Percentiles rank a stretch among this genome's conserved stretches.
These are phyloP conservation scores for Mycena epipterygia DNA, from an alignment of 768 basidiomycete species.

Conservation along the genomic window DNA sequence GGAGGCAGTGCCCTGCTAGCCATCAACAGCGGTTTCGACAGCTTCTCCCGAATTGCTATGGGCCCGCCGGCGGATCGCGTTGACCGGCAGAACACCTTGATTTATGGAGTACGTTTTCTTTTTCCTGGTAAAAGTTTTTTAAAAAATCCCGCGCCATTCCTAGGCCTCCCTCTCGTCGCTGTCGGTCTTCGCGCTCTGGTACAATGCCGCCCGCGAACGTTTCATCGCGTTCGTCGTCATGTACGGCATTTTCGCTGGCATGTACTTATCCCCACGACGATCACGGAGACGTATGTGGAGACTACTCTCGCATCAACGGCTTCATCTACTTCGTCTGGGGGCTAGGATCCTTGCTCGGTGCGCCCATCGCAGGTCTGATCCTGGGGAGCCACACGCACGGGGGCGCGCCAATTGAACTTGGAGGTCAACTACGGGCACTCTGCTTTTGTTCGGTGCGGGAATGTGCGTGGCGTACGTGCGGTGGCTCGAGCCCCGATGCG, in stretches of 20 bases:
- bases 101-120: conserved; percentile 48
- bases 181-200: conserved; percentile 58
- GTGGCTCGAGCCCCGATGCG: too few species aligned
- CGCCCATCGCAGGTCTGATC: too few species aligned
- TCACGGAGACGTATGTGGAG: conserved; percentile 59
- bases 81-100: conserved; percentile 61
- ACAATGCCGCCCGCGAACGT: conserved; percentile 50
- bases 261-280: too few species aligned
- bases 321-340: conserved; percentile 59
- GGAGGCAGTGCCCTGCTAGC: conserved; percentile 56
- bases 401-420: conserved; percentile 27
- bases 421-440: conserved; percentile 39
- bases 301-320: conserved; percentile 56
- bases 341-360: conserved; percentile 55
- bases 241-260: too few species aligned
- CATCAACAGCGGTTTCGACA: conserved; percentile 57
- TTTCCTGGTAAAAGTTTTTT: background rate
- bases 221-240: too few species aligned
- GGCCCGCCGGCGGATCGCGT: too few species aligned
- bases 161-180: conserved; percentile 56
- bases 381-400: conserved; percentile 48
- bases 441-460: too few species aligned
- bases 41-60: conserved; percentile 55
- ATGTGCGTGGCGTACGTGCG: too few species aligned
- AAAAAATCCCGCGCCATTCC: too few species aligned